These are phyloP conservation scores for Leccinum barrowsii DNA, from an alignment of 768 basidiomycete species.

Conservation along the genomic window DNA sequence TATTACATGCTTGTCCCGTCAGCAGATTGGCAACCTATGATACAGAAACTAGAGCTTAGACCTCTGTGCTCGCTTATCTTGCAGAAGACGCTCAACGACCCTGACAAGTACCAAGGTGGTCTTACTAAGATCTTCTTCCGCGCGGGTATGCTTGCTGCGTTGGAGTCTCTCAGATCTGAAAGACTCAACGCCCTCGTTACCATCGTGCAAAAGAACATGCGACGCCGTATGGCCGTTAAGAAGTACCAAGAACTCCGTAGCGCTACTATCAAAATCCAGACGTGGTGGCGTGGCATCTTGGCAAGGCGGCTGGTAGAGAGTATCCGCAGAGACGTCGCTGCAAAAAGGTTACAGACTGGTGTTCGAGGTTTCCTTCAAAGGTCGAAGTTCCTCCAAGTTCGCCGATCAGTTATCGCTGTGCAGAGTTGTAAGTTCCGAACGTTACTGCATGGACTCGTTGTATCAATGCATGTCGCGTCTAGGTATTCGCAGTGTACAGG, in stretches of 20 bases:
- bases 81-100: conserved; percentile 81
- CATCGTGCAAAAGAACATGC: conserved; percentile 96
- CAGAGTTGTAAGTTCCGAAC: conserved; percentile 73
- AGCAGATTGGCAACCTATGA: conserved; percentile 81
- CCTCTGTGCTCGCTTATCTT: conserved; percentile 82
- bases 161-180: conserved; percentile 87
- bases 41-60: conserved; percentile 74
- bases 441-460: background rate
- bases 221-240: conserved; percentile 79
- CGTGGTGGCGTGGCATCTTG: conserved; percentile 89
- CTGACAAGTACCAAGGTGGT: conserved; percentile 96
- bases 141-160: conserved; percentile 95
- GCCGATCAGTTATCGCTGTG: conserved; percentile 61
- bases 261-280: conserved; percentile 83
- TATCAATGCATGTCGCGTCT: conserved; percentile 6
- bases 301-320: conserved; percentile 68
- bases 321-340: conserved; percentile 72
- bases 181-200: conserved; percentile 89
- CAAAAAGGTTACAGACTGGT: conserved; percentile 70
- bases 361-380: conserved; percentile 73
- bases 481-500: conserved; percentile 76
- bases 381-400: conserved; percentile 60
- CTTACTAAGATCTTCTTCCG: conserved; percentile 99
- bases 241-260: conserved; percentile 67
- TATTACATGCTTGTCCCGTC: conserved; percentile 97